These are phyloP conservation scores for Hirsutella rhossiliensis DNA, from an alignment of 2,329 filamentous ascomycete genomes.

Conservation along the genomic window DNA sequence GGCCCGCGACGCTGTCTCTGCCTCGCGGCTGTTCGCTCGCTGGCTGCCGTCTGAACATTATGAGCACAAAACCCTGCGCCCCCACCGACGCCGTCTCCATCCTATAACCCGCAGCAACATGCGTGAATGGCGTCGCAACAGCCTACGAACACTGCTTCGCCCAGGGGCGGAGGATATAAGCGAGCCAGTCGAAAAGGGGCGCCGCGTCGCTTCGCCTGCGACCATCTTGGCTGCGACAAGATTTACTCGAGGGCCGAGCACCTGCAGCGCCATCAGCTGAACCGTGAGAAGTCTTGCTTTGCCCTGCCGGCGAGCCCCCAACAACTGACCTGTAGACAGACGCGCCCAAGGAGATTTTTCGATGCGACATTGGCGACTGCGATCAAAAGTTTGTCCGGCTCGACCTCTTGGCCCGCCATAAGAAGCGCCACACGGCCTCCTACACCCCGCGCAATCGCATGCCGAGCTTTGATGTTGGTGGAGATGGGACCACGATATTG, in stretches of 20 bases:
- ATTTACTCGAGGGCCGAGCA: slow-evolving; percentile 72
- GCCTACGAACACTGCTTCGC: slow-evolving; percentile 5
- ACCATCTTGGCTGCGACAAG: slow-evolving; percentile 63
- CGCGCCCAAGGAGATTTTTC: slow-evolving; percentile 67
- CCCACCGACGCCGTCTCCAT: background rate
- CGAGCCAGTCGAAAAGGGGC: slow-evolving; percentile 40
- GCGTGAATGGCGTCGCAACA: slow-evolving; percentile 11
- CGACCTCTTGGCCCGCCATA: slow-evolving; percentile 60
- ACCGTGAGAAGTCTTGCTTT: slow-evolving; percentile 44
- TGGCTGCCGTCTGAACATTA: background rate
- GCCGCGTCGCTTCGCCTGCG: slow-evolving; percentile 46
- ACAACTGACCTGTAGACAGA: slow-evolving; percentile 34
- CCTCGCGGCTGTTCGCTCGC: background rate
- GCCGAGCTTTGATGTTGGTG: slow-evolving; percentile 31
- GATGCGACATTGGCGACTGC: slow-evolving; percentile 64
- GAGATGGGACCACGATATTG: background rate
- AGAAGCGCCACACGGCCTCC: slow-evolving; percentile 49
- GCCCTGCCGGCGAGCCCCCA: background rate
- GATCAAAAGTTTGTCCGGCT: slow-evolving; percentile 67
- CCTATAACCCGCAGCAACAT: background rate
- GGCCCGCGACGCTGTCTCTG: slow-evolving; percentile 1
- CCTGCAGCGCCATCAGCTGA: slow-evolving; percentile 69
- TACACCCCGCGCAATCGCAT: slow-evolving; percentile 38
- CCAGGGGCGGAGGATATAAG: slow-evolving; percentile 24
- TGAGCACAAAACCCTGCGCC: background rate